phyloP scores from a whole-genome alignment of 1,284 basidiomycete genomes.

The Apiotrichum porosum region DNA sequence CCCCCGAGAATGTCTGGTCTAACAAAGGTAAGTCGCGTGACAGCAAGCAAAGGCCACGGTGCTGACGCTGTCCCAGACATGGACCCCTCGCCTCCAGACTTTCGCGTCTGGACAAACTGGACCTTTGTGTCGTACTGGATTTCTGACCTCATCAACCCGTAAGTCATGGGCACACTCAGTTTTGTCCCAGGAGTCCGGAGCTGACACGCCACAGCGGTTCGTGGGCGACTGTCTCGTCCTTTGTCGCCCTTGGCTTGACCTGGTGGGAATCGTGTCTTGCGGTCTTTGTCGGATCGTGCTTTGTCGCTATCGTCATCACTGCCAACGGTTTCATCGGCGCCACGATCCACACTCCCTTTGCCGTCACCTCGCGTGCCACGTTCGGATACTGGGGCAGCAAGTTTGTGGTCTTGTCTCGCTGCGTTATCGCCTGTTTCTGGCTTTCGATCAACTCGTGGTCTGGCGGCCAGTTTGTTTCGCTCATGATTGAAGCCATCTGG shows the following conservation, averaged over 20 bases:
- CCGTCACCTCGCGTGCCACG: conserved; percentile 64
- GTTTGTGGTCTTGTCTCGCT: conserved; percentile 53
- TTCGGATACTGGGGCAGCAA: conserved; percentile 60
- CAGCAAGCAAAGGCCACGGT: no score
- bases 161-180: neutral
- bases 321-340: conserved; percentile 64
- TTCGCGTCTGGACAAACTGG: conserved; percentile 34
- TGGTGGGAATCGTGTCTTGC: conserved; percentile 34
- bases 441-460: conserved; percentile 58
- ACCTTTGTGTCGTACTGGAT: conserved; percentile 30
- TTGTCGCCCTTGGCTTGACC: conserved; percentile 35
- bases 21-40: conserved; percentile 29
- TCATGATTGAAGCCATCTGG: conserved; percentile 25
- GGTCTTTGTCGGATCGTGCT: conserved; percentile 5
- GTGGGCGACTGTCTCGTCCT: conserved; percentile 37
- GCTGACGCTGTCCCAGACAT: conserved; percentile 25
- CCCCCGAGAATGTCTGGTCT: conserved; percentile 37
- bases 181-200: no score
- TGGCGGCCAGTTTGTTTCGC: conserved; percentile 27
- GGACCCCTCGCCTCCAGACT: conserved; percentile 34
- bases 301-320: conserved; percentile 7
- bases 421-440: conserved; percentile 66
- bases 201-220: conserved; percentile 41
- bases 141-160: conserved; percentile 8
- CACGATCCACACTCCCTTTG: conserved; percentile 60